phyloP scores from a whole-genome alignment of 805 yeast genomes.

The Sugiyamaella boreocaroliniensis region DNA sequence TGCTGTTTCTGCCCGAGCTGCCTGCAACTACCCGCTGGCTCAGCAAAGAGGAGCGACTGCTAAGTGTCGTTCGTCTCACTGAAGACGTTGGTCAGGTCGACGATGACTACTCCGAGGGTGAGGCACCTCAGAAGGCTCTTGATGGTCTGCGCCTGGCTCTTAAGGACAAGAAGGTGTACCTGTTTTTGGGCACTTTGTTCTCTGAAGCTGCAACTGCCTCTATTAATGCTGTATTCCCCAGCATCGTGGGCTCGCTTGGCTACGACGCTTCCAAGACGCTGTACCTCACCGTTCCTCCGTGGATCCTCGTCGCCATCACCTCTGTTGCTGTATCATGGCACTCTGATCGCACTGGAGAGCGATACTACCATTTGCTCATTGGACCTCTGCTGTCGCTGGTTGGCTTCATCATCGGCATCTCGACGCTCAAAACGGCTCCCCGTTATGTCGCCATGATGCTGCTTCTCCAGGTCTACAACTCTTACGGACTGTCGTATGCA shows the following conservation, averaged over 20 bases:
- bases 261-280: conserved; percentile 45
- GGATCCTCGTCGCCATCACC: conserved; percentile 43
- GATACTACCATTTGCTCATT: conserved; percentile 43
- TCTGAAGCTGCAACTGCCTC: conserved; percentile 54
- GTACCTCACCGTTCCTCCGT: conserved; percentile 56
- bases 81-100: conserved; percentile 20
- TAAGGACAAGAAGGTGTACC: conserved; percentile 21
- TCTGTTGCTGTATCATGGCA: conserved; percentile 50
- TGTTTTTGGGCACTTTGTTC: conserved; percentile 16
- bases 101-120: conserved; percentile 29
- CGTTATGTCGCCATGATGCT: conserved; percentile 54
- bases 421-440: conserved; percentile 47
- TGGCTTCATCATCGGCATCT: conserved; percentile 12
- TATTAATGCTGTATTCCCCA: conserved; percentile 55
- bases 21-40: conserved; percentile 37
- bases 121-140: conserved; percentile 1
- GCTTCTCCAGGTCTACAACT: conserved; percentile 45
- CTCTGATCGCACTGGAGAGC: conserved; percentile 50
- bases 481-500: conserved; percentile 9
- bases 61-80: conserved; percentile 16
- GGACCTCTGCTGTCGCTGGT: conserved; percentile 39
- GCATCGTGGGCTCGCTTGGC: conserved; percentile 50
- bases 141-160: conserved; percentile 15
- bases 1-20: conserved; percentile 45
- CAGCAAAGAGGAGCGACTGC: conserved; percentile 17